Evolutionary conservation across 345 rosid genomes (phyloP).

Genomic region (Triadica sebifera): DNA sequence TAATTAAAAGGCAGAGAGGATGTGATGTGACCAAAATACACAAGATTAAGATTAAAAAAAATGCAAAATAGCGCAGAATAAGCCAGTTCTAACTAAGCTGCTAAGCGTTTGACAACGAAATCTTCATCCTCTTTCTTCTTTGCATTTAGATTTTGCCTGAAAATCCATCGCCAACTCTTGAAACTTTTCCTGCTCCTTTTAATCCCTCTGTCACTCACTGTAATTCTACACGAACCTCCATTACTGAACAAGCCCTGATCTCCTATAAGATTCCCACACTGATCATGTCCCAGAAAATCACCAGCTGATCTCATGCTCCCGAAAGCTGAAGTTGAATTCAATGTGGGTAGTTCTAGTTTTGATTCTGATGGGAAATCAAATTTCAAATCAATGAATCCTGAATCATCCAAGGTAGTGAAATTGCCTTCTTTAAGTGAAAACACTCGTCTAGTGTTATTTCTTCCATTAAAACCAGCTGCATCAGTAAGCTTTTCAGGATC

Average conservation of each 20-base stretch:
- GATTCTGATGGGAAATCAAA: conserved; percentile 60
- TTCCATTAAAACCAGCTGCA: conserved; percentile 15
- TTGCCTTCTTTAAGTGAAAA: conserved; percentile 72
- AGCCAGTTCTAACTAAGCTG: not conserved
- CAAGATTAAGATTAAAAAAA: too few species aligned
- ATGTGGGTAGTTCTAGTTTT: conserved; percentile 25
- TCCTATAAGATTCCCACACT: conserved; percentile 21
- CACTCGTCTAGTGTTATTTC: conserved; percentile 46
- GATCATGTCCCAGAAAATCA: conserved; percentile 30
- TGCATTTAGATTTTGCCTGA: conserved; percentile 52
- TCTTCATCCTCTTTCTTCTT: conserved; percentile 45
- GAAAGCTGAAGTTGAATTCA: conserved; percentile 46
- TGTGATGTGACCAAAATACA: too few species aligned
- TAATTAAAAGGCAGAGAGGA: not conserved
- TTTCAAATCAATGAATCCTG: conserved; percentile 84
- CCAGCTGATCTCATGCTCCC: conserved; percentile 57
- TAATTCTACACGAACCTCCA: conserved; percentile 64
- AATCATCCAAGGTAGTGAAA: conserved; percentile 67
- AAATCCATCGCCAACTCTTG: conserved; percentile 94
- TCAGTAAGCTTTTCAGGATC: conserved; percentile 32
- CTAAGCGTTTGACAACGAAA: conserved; percentile 16
- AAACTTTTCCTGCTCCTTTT: conserved; percentile 77
- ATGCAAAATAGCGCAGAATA: too few species aligned
- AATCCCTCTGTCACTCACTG: conserved; percentile 58
- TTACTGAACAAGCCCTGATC: conserved; percentile 28